Evolutionary conservation across 108 stramenopile species (phyloP).

Genomic region (Stephanodiscus triporus): DNA sequence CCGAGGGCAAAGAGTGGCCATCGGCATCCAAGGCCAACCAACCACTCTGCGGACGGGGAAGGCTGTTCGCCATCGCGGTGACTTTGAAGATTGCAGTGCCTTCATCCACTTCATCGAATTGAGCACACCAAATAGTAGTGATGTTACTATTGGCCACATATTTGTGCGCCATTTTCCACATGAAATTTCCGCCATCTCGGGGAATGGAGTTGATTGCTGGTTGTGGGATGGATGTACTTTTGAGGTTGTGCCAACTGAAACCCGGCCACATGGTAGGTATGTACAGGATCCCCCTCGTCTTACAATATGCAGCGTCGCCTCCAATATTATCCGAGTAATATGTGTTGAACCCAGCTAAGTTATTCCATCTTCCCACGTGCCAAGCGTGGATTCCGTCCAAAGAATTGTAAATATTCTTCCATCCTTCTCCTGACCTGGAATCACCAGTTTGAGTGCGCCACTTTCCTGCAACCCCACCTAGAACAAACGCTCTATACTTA

Average conservation of each 20-base stretch:
- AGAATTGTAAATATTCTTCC: constrained; percentile 33
- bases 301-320: constrained; percentile 29
- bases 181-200: constrained; percentile 39
- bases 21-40: constrained; percentile 52
- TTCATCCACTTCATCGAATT: constrained; percentile 54
- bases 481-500: constrained; percentile 38
- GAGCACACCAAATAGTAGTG: constrained; percentile 38
- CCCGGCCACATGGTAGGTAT: constrained; percentile 54
- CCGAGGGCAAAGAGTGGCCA: constrained; percentile 23
- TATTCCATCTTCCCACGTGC: constrained; percentile 40
- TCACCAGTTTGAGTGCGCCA: constrained; percentile 7
- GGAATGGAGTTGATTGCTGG: constrained; percentile 40
- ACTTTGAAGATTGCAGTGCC: constrained; percentile 55
- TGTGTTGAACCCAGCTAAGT: background rate
- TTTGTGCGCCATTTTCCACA: constrained; percentile 40
- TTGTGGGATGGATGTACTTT: background rate
- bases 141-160: constrained; percentile 15
- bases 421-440: background rate
- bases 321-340: constrained; percentile 13
- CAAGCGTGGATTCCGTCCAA: constrained; percentile 49
- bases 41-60: constrained; percentile 19
- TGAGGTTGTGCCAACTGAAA: constrained; percentile 40
- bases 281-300: constrained; percentile 34
- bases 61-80: constrained; percentile 2
- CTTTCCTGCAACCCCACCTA: constrained; percentile 34